A percentile compares a stretch with the other conserved stretches of the same genome.
Conservation (phyloP, 495 filamentous ascomycete genomes). For the Aspergillus kassunensis region DNA sequence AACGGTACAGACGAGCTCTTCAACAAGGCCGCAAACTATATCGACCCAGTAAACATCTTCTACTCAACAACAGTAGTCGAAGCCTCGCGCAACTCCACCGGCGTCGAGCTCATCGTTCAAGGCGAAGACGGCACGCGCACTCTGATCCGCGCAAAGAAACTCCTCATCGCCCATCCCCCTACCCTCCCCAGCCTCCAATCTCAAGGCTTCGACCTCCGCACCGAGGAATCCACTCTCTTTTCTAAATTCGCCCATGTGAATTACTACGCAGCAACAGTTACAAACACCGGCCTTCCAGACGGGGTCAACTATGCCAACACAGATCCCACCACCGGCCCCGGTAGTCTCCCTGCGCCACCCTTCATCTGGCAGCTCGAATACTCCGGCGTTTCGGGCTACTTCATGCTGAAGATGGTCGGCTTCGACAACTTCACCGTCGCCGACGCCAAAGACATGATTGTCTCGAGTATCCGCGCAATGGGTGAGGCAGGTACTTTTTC, state of each 20-base stretch:
- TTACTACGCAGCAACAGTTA: slow-evolving; percentile 35
- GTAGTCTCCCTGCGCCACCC: slow-evolving; percentile 29
- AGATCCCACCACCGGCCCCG: slow-evolving; percentile 22
- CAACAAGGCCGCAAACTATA: slow-evolving; percentile 9
- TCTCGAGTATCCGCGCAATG: slow-evolving; percentile 27
- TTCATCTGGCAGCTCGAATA: slow-evolving; percentile 31
- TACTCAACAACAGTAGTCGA: slow-evolving; percentile 29
- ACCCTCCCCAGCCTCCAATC: slow-evolving; percentile 24
- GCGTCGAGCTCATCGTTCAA: background rate
- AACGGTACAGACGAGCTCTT: background rate
- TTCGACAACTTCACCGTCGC: slow-evolving; percentile 21
- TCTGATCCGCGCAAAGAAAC: slow-evolving; percentile 29
- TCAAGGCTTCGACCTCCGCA: slow-evolving; percentile 27
- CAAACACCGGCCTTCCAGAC: slow-evolving; percentile 22
- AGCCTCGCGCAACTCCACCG: slow-evolving; percentile 13
- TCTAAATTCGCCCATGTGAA: slow-evolving; percentile 28
- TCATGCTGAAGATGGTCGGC: slow-evolving; percentile 37
- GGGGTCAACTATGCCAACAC: slow-evolving; percentile 26
- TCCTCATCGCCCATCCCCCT: slow-evolving; percentile 37
- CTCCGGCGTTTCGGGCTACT: slow-evolving; percentile 29
- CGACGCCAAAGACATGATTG: slow-evolving; percentile 26
- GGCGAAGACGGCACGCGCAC: slow-evolving; percentile 11
- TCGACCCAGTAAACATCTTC: slow-evolving; percentile 33
- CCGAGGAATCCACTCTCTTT: slow-evolving; percentile 25
- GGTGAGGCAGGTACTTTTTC: slow-evolving; percentile 25